These are phyloP conservation scores for Magnaporthales sp. DNA, from an alignment of 2,329 filamentous ascomycete genomes.

Conservation along the genomic window DNA sequence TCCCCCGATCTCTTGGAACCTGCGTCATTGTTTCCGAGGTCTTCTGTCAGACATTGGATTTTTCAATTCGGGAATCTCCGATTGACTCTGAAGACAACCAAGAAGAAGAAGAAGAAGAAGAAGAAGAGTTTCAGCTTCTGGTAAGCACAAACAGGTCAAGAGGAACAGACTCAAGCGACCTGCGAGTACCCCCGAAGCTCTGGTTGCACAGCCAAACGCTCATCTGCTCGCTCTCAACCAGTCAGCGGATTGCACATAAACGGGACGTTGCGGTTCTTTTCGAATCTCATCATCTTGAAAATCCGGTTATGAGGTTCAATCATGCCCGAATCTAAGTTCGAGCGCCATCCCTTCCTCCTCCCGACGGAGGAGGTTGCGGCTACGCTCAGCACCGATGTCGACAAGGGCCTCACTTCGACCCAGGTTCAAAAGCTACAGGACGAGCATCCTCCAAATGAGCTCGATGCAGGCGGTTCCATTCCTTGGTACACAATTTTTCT, in stretches of 20 bases:
- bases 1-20: not conserved
- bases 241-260: not conserved
- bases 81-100: not conserved
- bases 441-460: constrained; percentile 58
- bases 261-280: not conserved
- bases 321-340: constrained; percentile 36
- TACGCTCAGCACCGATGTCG: constrained; percentile 53
- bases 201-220: not conserved
- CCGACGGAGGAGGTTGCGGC: constrained; percentile 52
- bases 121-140: not conserved
- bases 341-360: constrained; percentile 53
- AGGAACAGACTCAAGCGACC: not conserved
- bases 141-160: not conserved
- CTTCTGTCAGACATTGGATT: not conserved
- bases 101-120: not conserved
- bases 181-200: not conserved
- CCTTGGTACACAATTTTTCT: constrained; percentile 64
- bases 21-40: constrained; percentile 3
- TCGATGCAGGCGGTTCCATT: constrained; percentile 60
- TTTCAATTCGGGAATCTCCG: not conserved
- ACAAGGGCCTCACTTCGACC: constrained; percentile 54
- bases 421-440: constrained; percentile 51
- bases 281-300: not conserved
- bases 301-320: constrained; percentile 4
- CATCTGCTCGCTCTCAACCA: not conserved